Base-by-base conservation (phyloP, 1,284 basidiomycete species). In the Meira miltonrushii region DNA sequence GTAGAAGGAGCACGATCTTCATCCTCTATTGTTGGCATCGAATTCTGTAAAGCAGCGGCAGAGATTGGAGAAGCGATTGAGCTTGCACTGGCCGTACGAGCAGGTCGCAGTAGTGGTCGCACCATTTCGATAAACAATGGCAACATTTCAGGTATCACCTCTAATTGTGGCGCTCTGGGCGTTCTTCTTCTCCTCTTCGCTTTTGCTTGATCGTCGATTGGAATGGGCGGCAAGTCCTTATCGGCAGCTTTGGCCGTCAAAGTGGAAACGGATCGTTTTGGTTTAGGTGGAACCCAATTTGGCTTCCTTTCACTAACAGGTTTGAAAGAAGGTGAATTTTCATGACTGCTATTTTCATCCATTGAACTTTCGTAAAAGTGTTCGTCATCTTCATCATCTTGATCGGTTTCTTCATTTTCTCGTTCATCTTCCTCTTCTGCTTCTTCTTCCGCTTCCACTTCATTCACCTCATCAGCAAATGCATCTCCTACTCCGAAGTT, bases 131-230 rank as follows among this genome's bases (percentile, higher is more conserved):
- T 66, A 39, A 74, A 74, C 2, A 73, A 55, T 6, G 72, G 72
- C 13, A 72, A 61, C 72, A 74, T 72, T 54, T 72, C 72, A 4
- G 72, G 72, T 13, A 74, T 85, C 66, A 87, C 83, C 59, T 82
- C 81, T 54, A 96, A 81, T 60, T 89, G 85, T 0, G 94, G 94
- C 52, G 87, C 85, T 65, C 85, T 84, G 43, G 89, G 79, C 1
- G 79, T 72, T 44, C 82, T 77, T 1, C 81, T 78, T 46, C 79
- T 79, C 56, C 79, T 81, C 76, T 81, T 82, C 62, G 80, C 75
- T 72, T 79, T 72, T 74, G 78, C 79, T 68, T 49, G 49, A 51
- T 39, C 59, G 17, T 15, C 61, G 1, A 17, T 50, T 1, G 72
- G 68, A 9, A 69, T 25, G 4, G 64, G 19, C 0, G 72, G 70